phyloP scores from a whole-genome alignment of 1,284 basidiomycete species.

The Irpex sp. region DNA sequence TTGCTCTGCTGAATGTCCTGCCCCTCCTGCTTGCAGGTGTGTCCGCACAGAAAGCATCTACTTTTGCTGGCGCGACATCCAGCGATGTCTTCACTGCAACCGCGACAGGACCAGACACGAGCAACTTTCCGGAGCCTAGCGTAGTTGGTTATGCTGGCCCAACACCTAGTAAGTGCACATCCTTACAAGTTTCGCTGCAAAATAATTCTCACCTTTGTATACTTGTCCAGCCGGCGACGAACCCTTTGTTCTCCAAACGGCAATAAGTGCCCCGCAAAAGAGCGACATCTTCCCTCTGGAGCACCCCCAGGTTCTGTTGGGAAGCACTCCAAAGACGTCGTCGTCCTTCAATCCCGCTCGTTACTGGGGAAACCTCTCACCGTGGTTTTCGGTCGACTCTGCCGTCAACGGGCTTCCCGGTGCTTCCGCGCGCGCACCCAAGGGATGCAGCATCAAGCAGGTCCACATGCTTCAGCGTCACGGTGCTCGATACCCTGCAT shows the following conservation, averaged over 20 bases:
- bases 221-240: neutral
- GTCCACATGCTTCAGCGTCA: conserved; percentile 55
- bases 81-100: neutral
- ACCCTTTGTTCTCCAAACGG: neutral
- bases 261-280: neutral
- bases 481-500: conserved; percentile 49
- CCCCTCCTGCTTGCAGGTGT: neutral
- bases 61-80: neutral
- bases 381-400: conserved; percentile 52
- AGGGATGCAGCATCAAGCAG: conserved; percentile 45
- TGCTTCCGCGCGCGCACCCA: conserved; percentile 45
- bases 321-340: neutral
- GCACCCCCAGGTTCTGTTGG: neutral
- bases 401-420: conserved; percentile 44
- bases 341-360: conserved; percentile 22
- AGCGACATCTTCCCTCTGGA: neutral
- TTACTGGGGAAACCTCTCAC: conserved; percentile 55
- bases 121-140: neutral
- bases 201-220: neutral
- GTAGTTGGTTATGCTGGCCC: conserved; percentile 1
- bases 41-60: neutral
- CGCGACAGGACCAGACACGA: neutral
- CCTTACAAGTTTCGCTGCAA: neutral
- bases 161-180: neutral
- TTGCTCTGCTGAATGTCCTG: neutral